phyloP scores from a whole-genome alignment of 495 filamentous ascomycete species.

The Penicillium taxi region DNA sequence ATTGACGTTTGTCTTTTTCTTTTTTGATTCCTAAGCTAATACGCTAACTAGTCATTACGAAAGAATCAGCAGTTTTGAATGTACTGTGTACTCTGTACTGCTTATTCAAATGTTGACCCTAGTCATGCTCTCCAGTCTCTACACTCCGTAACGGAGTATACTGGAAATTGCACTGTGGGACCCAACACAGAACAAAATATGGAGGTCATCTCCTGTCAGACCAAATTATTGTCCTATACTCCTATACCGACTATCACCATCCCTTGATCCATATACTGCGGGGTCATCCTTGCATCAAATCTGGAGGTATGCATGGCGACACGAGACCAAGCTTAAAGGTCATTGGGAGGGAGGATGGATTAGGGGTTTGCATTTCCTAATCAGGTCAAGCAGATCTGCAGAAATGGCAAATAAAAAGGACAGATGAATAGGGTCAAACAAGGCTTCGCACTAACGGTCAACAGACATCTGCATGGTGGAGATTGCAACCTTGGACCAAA shows the following conservation, averaged over 20 bases:
- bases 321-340: conserved; percentile 8
- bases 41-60: background rate
- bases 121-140: background rate
- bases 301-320: conserved; percentile 15
- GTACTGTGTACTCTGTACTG: background rate
- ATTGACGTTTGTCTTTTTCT: background rate
- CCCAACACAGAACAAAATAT: conserved; percentile 1
- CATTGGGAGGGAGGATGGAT: conserved; percentile 6
- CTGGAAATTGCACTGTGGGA: too few relatives aligned
- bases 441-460: too few relatives aligned
- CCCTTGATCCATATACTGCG: conserved; percentile 14
- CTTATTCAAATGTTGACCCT: background rate
- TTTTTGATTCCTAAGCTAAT: background rate
- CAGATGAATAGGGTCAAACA: too few relatives aligned
- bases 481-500: too few relatives aligned
- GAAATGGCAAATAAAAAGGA: background rate
- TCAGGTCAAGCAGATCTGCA: background rate
- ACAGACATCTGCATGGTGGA: too few relatives aligned
- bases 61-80: background rate
- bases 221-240: background rate
- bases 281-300: conserved; percentile 19
- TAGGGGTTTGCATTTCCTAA: too few relatives aligned
- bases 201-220: conserved; percentile 1
- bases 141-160: background rate
- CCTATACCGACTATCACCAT: conserved; percentile 1